Evolutionary conservation across 352 stramenopile species (phyloP), one percentile per base, ranked within the genome.

Genomic region (Blastocystis sp.): DNA sequence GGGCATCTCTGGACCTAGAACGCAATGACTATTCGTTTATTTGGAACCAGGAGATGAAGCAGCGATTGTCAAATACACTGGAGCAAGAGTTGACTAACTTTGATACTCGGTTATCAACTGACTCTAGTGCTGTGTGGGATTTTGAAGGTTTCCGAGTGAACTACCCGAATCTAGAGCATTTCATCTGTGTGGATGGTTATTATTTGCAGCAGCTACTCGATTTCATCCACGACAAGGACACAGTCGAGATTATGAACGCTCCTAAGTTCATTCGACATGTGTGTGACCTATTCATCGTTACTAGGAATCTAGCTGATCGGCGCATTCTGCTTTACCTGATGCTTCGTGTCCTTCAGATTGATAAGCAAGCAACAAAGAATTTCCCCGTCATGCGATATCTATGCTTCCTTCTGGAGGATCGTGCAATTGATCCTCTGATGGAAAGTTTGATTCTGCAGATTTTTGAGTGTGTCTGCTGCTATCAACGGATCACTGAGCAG

Each of bases 181-280:
- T 80, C 26, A 53, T 80, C n/a, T 80, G 70, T 43, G 70, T 80
- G 23, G 70, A 80, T 41, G 70, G 70, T 3, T 80, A 80, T 47
- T 80, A 80, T 7, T 18, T 80, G 13, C 70, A 80, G n/a, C 34
- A 80, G n/a, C 53, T 80, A 41, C 13, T 80, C 1, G 70, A 80
- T 3, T 13, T 26, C 15, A 45, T 34, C 15, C 3, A 29, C 45
- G 29, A 80, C 13, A 53, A 26, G 15, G 15, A 61, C 13, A 20
- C 50, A 20, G 39, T 80, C 15, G 39, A 4, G 9, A 62, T 80
- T 43, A 11, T 62, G 39, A 34, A 45, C 1, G 37, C 45, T 7
- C 18, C 39, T 2, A 53, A 80, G 3, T 80, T 80, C 45, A 37
- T 64, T 23, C 70, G 55, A 15, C 70, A 80, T 62, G 11, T 80